A percentile compares a stretch with the other conserved stretches of the same genome.
These are phyloP conservation scores for Simplicillium aogashimaense DNA, from an alignment of 2,329 filamentous ascomycete genomes.

Conservation along the genomic window DNA sequence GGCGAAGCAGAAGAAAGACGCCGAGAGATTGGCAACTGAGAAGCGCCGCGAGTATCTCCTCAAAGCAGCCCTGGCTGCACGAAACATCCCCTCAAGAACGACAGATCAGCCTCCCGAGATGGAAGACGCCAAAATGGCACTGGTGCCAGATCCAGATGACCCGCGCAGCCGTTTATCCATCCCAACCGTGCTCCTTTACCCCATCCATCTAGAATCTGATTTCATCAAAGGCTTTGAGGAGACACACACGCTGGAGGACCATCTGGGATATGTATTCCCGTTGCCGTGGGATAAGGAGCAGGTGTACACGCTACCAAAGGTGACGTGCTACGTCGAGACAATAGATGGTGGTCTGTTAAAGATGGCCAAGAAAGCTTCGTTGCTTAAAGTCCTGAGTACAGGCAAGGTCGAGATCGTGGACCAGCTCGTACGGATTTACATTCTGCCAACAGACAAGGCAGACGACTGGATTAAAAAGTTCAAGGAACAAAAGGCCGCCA, in stretches of 20 bases:
- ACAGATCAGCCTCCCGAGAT: slow-evolving; percentile 72
- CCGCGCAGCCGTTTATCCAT: slow-evolving; percentile 63
- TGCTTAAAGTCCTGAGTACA: slow-evolving; percentile 64
- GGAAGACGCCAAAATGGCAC: slow-evolving; percentile 66
- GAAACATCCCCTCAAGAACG: slow-evolving; percentile 58
- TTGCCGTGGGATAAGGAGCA: slow-evolving; percentile 70
- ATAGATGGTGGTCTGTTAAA: slow-evolving; percentile 71
- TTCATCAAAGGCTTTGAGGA: slow-evolving; percentile 85
- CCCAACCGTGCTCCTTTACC: slow-evolving; percentile 78
- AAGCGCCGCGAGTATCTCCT: slow-evolving; percentile 52
- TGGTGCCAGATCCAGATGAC: slow-evolving; percentile 65
- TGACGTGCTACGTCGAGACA: slow-evolving; percentile 90
- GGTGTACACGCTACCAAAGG: slow-evolving; percentile 54
- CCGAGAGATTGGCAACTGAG: slow-evolving; percentile 42
- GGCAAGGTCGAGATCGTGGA: slow-evolving; percentile 84
- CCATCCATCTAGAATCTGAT: slow-evolving; percentile 70
- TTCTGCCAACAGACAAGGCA: slow-evolving; percentile 64
- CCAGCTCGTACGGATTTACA: slow-evolving; percentile 70
- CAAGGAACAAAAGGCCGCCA: slow-evolving; percentile 60
- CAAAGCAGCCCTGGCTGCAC: slow-evolving; percentile 52
- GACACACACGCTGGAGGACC: slow-evolving; percentile 62
- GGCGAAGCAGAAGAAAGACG: slow-evolving; percentile 44
- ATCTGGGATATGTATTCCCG: slow-evolving; percentile 78
- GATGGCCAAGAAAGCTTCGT: slow-evolving; percentile 72
- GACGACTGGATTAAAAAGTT: slow-evolving; percentile 74